Conservation (phyloP, 306 rosid genomes). For the Leucaena leucocephala region DNA sequence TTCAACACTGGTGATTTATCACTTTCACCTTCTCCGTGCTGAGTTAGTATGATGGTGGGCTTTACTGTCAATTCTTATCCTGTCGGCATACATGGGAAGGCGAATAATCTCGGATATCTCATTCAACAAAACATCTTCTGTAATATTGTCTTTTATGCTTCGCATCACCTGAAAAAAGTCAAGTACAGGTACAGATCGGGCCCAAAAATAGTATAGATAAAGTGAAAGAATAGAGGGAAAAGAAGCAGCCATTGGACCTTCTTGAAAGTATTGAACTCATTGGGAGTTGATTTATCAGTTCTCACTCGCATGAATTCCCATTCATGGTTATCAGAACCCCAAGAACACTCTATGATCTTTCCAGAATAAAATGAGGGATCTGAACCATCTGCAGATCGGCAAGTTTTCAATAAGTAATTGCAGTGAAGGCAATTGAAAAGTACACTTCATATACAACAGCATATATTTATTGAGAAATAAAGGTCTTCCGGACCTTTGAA, state of each 20-base stretch:
- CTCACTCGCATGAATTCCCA: conserved; percentile 79
- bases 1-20: conserved; percentile 26
- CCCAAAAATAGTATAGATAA: conserved; percentile 1
- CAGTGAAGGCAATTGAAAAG: conserved; percentile 20
- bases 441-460: neutral
- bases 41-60: conserved; percentile 63
- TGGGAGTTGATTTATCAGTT: conserved; percentile 83
- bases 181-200: neutral
- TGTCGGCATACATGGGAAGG: conserved; percentile 93
- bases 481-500: conserved; percentile 62
- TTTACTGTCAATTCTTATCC: conserved; percentile 85
- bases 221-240: neutral
- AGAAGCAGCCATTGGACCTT: conserved; percentile 52
- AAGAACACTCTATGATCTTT: conserved; percentile 85
- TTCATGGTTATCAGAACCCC: conserved; percentile 59
- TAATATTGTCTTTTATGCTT: conserved; percentile 86
- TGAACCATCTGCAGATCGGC: conserved; percentile 62
- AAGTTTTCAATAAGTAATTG: conserved; percentile 32
- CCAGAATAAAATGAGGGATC: conserved; percentile 66
- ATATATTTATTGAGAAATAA: neutral
- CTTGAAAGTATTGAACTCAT: conserved; percentile 79
- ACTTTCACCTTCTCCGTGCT: conserved; percentile 72
- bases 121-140: conserved; percentile 72
- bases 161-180: conserved; percentile 69
- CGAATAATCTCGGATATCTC: conserved; percentile 85